Conservation (phyloP, 371 early-diverging fungal genomes). For the Actinomucor elegans region DNA sequence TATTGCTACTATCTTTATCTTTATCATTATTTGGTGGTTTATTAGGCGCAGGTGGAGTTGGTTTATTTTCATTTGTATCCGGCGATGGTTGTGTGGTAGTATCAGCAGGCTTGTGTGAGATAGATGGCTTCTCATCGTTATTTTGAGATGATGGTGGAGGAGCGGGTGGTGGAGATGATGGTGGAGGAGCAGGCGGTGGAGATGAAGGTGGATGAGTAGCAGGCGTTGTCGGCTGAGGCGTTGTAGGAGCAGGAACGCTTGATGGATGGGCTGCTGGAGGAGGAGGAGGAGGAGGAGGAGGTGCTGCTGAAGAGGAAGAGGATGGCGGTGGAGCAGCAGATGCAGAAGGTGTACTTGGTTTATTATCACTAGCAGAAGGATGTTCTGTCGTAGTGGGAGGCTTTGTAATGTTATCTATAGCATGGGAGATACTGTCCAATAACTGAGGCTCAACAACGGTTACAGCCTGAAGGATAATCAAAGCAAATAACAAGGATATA, state of each 20-base stretch:
- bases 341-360: background rate
- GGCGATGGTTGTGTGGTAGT: too few species aligned
- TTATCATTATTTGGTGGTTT: constrained; percentile 1
- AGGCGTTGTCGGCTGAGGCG: background rate
- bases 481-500: background rate
- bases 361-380: too few species aligned
- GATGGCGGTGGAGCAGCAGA: constrained; percentile 8
- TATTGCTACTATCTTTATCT: background rate
- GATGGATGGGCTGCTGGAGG: constrained; percentile 3
- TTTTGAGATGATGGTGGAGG: background rate
- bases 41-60: constrained; percentile 2
- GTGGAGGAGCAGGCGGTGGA: constrained; percentile 4
- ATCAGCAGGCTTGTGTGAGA: constrained; percentile 5
- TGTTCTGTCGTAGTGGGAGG: too few species aligned
- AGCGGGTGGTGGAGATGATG: constrained; percentile 2
- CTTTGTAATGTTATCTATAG: constrained; percentile 1
- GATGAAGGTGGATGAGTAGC: background rate
- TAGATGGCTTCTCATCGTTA: background rate
- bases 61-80: background rate
- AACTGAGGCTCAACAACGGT: constrained; percentile 9
- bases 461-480: constrained; percentile 4
- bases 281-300: constrained; percentile 2
- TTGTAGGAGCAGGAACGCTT: constrained; percentile 1
- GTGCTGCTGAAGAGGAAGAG: background rate
- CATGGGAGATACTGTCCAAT: constrained; percentile 10